Base-by-base conservation (phyloP, 148 eudicot species). In the Cornus florida region DNA sequence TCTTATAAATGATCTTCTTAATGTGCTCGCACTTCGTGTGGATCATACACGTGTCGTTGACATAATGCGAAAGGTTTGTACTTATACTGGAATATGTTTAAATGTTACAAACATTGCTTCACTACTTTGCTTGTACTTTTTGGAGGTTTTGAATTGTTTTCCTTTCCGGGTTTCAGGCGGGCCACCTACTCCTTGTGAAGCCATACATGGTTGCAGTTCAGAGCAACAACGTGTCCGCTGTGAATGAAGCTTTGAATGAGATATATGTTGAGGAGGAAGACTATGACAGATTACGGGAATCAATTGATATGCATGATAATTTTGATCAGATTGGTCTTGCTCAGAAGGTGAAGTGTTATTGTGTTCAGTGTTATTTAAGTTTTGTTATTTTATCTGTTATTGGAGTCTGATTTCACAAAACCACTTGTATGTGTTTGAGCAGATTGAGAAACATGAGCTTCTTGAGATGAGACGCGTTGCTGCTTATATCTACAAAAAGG, bases 381-480 rank as follows among this genome's bases (percentile, higher is more conserved):
- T 62, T 20, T 72, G 31, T 32, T 56, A 64, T 11, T 19, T 48
- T 77, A 35, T 41, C 22, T 76, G 12, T 77, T 19, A 48, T 41
- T 28, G 28, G 59, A 19, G 43, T 77, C 31, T 35, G 72, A 67
- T 68, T 46, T 48, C 64, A 64, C 64, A 31, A 77, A 67, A 43
- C 23, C 11, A 22, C 72, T 67, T 77, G 75, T 60, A 16, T 19
- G n/a, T 67, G 65, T 57, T 31, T 28, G 20, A 85, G 83, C 92
- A 90, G 93, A 89, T 90, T 78, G 93, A 89, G 93, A 89, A 92
- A 60, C 93, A 90, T 33, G 97, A 95, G 84, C 90, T 95, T 75
- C 91, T 95, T 81, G 98, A 95, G 83, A 95, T 95, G 98, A 89
- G 98, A 83, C 97, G 98, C 69, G 96, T 95, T 82, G 98, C 98